phyloP scores from a whole-genome alignment of 345 rosid genomes.

The Arabis alpina region DNA sequence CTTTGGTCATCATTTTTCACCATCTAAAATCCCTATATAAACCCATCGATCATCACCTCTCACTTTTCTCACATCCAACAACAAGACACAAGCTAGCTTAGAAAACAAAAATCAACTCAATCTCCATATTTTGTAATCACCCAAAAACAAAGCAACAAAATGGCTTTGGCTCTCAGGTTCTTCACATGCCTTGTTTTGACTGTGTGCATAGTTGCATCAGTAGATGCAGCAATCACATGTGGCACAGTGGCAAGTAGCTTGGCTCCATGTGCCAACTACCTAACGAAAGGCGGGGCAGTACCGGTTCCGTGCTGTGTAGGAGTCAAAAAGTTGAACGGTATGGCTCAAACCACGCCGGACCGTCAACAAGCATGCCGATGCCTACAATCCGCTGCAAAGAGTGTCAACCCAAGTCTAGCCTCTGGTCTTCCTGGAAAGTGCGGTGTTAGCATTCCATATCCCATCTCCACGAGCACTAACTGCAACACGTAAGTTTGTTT shows the following conservation, averaged over 20 bases:
- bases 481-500: no score
- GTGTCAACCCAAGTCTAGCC: no score
- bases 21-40: conserved; percentile 22
- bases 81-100: conserved; percentile 3
- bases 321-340: conserved; percentile 37
- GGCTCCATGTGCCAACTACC: conserved; percentile 45
- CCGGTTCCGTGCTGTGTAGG: conserved; percentile 53
- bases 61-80: conserved; percentile 34
- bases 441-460: no score
- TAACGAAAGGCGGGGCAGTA: conserved; percentile 12
- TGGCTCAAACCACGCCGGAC: conserved; percentile 53
- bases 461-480: no score
- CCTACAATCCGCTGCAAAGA: no score
- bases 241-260: conserved; percentile 39
- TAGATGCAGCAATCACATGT: conserved; percentile 49
- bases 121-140: not conserved
- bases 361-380: no score
- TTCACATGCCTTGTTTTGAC: conserved; percentile 33
- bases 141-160: conserved; percentile 6
- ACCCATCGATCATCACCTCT: not conserved
- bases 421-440: no score
- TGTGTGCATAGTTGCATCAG: conserved; percentile 37
- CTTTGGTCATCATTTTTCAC: not conserved
- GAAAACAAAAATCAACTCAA: not conserved
- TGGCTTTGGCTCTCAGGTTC: conserved; percentile 30